A percentile compares a stretch with the other conserved stretches of the same genome.
These are phyloP conservation scores for Elsinoe australis DNA, from an alignment of 2,329 filamentous ascomycete genomes.

Conservation along the genomic window DNA sequence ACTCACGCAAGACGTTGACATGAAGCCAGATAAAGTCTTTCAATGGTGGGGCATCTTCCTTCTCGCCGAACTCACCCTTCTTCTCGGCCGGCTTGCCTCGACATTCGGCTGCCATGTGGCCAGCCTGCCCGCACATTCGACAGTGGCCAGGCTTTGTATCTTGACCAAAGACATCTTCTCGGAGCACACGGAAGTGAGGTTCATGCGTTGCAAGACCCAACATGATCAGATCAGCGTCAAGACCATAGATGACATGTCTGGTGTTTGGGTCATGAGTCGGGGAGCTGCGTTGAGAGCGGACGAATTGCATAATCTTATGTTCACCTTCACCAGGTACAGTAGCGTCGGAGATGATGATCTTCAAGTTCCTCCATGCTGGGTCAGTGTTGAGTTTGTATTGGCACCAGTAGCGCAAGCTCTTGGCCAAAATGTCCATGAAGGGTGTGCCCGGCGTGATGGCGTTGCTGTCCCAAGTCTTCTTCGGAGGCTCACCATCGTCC, in stretches of 20 bases:
- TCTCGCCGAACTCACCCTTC: slow-evolving; percentile 65
- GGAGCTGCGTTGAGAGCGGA: slow-evolving; percentile 84
- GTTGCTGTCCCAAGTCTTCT: slow-evolving; percentile 89
- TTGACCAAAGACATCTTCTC: slow-evolving; percentile 94
- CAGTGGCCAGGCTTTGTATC: slow-evolving; percentile 76
- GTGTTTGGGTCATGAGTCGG: slow-evolving; percentile 94
- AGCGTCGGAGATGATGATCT: slow-evolving; percentile 97
- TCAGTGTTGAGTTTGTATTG: slow-evolving; percentile 97
- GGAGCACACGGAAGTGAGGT: slow-evolving; percentile 88
- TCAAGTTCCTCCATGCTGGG: slow-evolving; percentile 88
- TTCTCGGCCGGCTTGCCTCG: slow-evolving; percentile 71
- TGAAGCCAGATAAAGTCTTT: slow-evolving; percentile 99
- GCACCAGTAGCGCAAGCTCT: slow-evolving; percentile 90
- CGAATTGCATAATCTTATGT: slow-evolving; percentile 99
- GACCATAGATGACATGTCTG: slow-evolving; percentile 92
- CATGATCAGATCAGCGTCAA: slow-evolving; percentile 99
- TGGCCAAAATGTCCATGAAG: slow-evolving; percentile 93
- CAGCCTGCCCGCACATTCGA: slow-evolving; percentile 82
- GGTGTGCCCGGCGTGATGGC: slow-evolving; percentile 93
- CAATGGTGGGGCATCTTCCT: slow-evolving; percentile 58
- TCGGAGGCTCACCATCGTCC: slow-evolving; percentile 48
- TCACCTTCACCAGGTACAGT: slow-evolving; percentile 97
- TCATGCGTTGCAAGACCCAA: slow-evolving; percentile 94
- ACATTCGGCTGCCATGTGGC: slow-evolving; percentile 83
- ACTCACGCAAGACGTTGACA: slow-evolving; percentile 84